Evolutionary conservation across 768 basidiomycete genomes (phyloP).

Genomic region (Mycena sanguinolenta): DNA sequence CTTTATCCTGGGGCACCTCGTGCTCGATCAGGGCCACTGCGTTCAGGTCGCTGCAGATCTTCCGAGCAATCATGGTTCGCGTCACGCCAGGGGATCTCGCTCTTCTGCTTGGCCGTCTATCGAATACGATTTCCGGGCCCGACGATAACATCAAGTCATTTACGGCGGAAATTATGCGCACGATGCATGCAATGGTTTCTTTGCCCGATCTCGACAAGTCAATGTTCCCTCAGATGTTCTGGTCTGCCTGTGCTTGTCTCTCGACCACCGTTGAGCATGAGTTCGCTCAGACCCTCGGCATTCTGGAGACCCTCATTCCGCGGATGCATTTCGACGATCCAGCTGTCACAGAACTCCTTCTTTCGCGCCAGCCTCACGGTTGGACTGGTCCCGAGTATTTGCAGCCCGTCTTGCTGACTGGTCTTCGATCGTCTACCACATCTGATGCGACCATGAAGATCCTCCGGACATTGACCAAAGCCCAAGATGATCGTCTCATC

Average conservation of each 20-base stretch:
- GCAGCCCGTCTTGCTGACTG: conserved; percentile 80
- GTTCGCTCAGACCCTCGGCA: conserved; percentile 74
- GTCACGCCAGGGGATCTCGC: conserved; percentile 82
- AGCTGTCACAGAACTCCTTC: conserved; percentile 74
- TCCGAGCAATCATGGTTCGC: conserved; percentile 81
- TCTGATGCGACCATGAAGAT: conserved; percentile 75
- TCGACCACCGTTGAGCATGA: conserved; percentile 88
- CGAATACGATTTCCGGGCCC: conserved; percentile 83
- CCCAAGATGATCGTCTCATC: conserved; percentile 74
- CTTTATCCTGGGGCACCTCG: conserved; percentile 86
- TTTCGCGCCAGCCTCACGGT: conserved; percentile 74
- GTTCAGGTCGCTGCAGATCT: conserved; percentile 91
- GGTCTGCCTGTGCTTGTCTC: conserved; percentile 86
- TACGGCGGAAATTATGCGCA: conserved; percentile 85
- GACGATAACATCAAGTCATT: conserved; percentile 86
- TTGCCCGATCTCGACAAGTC: conserved; percentile 68
- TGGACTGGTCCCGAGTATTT: conserved; percentile 78
- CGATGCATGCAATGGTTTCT: conserved; percentile 73
- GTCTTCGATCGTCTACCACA: conserved; percentile 84
- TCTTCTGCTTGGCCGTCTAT: conserved; percentile 83
- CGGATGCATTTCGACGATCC: conserved; percentile 81
- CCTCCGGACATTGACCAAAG: conserved; percentile 71
- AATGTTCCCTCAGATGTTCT: conserved; percentile 87
- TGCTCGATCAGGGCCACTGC: conserved; percentile 90
- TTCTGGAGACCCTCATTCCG: conserved; percentile 75